Percentiles rank a stretch among this genome's conserved stretches.
phyloP scores from a whole-genome alignment of 345 rosid genomes.

The Syzygium grande region DNA sequence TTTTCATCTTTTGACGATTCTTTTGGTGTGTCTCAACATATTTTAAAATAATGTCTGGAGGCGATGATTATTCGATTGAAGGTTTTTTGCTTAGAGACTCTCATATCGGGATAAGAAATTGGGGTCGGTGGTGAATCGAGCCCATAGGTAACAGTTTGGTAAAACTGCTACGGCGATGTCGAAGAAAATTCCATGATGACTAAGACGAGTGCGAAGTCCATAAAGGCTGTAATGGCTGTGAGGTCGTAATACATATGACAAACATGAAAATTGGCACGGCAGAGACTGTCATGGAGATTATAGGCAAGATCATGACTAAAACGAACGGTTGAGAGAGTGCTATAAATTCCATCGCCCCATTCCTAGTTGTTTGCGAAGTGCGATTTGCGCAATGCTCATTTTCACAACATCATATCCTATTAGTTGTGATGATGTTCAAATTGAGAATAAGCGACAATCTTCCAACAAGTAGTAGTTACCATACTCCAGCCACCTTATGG shows the following conservation, averaged over 20 bases:
- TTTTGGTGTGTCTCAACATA: not conserved
- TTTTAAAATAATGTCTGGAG: fast-evolving
- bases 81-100: not conserved
- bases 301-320: not conserved
- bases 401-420: not conserved
- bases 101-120: not conserved
- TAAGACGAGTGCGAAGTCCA: not conserved
- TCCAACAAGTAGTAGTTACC: not conserved
- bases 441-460: not conserved
- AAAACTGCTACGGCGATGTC: not conserved
- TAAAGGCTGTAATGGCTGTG: not conserved
- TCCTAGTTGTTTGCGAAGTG: not conserved
- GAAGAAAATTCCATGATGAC: not conserved
- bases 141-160: not conserved
- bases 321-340: not conserved
- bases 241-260: not conserved
- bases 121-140: not conserved
- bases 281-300: not conserved
- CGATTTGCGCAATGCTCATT: not conserved
- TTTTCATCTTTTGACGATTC: not conserved
- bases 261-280: not conserved
- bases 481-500: not conserved
- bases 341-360: not conserved
- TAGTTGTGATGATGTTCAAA: too few species aligned
- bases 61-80: fast-evolving